Evolutionary conservation across 345 rosid genomes (phyloP).

Genomic region (Populus tremula): DNA sequence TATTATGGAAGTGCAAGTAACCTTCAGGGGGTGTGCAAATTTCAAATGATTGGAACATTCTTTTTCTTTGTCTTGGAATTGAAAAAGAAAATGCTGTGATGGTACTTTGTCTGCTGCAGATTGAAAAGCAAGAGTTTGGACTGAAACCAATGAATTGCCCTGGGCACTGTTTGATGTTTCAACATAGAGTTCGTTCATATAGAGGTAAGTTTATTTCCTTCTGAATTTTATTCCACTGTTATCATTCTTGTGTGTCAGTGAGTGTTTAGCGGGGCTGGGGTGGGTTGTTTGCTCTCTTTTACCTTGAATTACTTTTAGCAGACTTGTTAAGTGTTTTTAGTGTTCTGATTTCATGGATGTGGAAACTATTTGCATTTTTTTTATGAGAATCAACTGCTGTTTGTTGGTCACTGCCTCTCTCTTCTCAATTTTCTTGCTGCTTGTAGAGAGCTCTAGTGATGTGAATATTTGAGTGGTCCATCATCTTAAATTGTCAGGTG

Average conservation of each 20-base stretch:
- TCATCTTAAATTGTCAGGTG: neutral
- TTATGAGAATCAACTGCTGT: neutral
- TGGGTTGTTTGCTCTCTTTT: neutral
- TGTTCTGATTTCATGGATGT: neutral
- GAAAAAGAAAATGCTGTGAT: neutral
- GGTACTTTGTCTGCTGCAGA: conserved; percentile 39
- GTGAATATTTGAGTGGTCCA: neutral
- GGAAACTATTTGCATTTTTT: neutral
- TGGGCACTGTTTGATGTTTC: conserved; percentile 95
- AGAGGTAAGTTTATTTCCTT: conserved; percentile 48
- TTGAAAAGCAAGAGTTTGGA: conserved; percentile 94
- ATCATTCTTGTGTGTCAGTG: neutral
- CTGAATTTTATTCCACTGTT: neutral
- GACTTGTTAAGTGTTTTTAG: neutral
- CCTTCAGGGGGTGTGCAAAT: neutral
- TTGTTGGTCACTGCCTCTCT: neutral
- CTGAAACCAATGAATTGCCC: conserved; percentile 99
- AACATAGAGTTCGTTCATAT: conserved; percentile 82
- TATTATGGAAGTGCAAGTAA: neutral
- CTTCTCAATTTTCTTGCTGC: neutral
- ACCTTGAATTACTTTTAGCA: neutral
- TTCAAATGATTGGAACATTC: neutral
- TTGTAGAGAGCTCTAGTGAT: neutral
- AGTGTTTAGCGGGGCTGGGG: neutral
- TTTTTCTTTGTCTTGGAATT: neutral